A percentile compares a stretch with the other conserved stretches of the same genome.
Evolutionary conservation across 441 rosid species (phyloP).

Genomic region (Populus trichocarpa): DNA sequence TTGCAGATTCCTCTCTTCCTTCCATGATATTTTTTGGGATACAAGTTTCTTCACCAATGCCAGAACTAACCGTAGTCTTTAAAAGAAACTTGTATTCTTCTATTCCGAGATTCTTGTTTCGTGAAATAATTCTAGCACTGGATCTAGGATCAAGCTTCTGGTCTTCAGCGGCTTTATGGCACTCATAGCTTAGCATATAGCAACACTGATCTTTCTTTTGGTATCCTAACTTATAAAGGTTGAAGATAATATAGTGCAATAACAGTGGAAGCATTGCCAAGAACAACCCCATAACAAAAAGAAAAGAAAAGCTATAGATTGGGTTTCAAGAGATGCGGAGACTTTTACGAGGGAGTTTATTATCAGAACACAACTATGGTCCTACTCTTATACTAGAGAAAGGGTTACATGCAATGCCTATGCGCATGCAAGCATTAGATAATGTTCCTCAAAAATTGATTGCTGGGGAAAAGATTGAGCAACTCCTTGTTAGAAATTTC

Average conservation of each 20-base stretch:
- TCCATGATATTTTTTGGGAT: constrained; percentile 43
- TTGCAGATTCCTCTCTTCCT: constrained; percentile 48
- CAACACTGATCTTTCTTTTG: constrained; percentile 12
- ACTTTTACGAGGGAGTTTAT: too few species aligned
- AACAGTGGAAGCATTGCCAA: background rate
- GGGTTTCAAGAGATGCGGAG: too few species aligned
- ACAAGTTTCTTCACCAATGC: constrained; percentile 62
- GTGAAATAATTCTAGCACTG: too few species aligned
- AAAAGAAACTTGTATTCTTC: constrained; percentile 53
- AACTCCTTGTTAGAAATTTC: too few species aligned
- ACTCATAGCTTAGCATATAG: constrained; percentile 16
- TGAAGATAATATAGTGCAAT: background rate
- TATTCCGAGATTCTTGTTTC: constrained; percentile 20
- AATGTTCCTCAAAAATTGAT: too few species aligned
- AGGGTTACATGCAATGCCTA: too few species aligned
- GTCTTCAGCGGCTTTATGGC: constrained; percentile 38
- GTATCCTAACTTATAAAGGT: background rate
- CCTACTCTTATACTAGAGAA: too few species aligned
- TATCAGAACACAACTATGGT: too few species aligned
- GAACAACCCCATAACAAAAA: background rate
- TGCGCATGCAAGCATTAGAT: too few species aligned
- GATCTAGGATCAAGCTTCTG: too few species aligned
- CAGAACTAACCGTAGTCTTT: constrained; percentile 45
- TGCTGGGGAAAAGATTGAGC: too few species aligned
- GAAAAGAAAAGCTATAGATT: too few species aligned